These are phyloP conservation scores for Diaporthe citriasiana DNA, from an alignment of 2,329 filamentous ascomycete genomes.

Conservation along the genomic window DNA sequence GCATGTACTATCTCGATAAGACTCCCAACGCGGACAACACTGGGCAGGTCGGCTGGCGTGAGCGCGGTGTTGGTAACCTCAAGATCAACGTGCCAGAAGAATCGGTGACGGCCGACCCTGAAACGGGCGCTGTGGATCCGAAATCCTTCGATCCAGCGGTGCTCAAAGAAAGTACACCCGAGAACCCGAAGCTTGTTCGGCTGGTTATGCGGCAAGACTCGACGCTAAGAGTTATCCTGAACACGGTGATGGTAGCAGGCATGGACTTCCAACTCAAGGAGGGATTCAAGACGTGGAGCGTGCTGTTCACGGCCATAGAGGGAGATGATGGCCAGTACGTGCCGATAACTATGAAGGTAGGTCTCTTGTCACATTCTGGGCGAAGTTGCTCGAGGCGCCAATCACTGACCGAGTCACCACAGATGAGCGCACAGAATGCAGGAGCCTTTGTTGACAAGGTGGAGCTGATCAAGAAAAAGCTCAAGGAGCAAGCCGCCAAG, in stretches of 20 bases:
- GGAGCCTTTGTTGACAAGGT: slow-evolving; percentile 67
- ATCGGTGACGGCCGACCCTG: slow-evolving; percentile 67
- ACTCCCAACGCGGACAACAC: slow-evolving; percentile 37
- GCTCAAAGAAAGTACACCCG: slow-evolving; percentile 58
- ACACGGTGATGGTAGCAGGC: slow-evolving; percentile 82
- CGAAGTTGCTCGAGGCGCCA: background rate
- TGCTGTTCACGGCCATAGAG: slow-evolving; percentile 76
- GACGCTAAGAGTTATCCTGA: slow-evolving; percentile 87
- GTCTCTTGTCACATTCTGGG: slow-evolving; percentile 43
- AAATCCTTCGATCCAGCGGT: slow-evolving; percentile 69
- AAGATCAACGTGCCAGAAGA: slow-evolving; percentile 83
- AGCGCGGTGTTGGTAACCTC: slow-evolving; percentile 85
- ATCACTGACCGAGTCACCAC: slow-evolving; percentile 4
- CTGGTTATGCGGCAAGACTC: slow-evolving; percentile 94
- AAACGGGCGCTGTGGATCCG: slow-evolving; percentile 63
- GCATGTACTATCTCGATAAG: slow-evolving; percentile 85
- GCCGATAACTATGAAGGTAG: slow-evolving; percentile 73
- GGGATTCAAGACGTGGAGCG: slow-evolving; percentile 77
- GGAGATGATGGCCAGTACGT: slow-evolving; percentile 67
- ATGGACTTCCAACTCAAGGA: slow-evolving; percentile 86
- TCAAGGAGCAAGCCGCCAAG: slow-evolving; percentile 46
- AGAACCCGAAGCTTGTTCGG: slow-evolving; percentile 68
- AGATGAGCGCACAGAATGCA: slow-evolving; percentile 69
- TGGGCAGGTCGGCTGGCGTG: slow-evolving; percentile 83
- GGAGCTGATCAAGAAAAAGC: slow-evolving; percentile 64